phyloP scores from a whole-genome alignment of 768 basidiomycete genomes.

The Tulasnella sp. region DNA sequence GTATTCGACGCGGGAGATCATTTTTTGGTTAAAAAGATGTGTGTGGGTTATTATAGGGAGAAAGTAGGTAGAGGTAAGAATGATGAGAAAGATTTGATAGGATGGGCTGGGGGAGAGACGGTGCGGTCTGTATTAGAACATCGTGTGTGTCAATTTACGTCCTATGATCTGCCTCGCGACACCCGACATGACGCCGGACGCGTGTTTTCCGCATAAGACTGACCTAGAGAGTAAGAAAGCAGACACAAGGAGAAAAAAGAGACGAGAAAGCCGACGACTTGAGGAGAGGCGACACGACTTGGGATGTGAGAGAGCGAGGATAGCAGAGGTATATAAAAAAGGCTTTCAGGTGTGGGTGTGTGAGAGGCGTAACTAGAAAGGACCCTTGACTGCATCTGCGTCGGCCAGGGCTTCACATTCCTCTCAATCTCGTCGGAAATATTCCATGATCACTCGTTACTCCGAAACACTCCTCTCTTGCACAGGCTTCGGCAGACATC shows the following conservation, averaged over 20 bases:
- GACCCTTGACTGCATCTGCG: constrained; percentile 1
- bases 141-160: neutral
- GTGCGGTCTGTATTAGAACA: neutral
- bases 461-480: neutral
- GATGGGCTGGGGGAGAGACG: neutral
- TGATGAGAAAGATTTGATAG: neutral
- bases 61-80: neutral
- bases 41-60: neutral
- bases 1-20: constrained; percentile 17
- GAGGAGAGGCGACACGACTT: neutral
- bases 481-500: neutral
- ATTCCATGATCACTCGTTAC: neutral
- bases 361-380: constrained; percentile 4
- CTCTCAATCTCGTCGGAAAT: constrained; percentile 4
- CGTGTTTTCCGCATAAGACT: neutral
- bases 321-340: neutral
- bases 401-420: constrained; percentile 10
- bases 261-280: neutral
- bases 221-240: neutral
- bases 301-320: neutral
- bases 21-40: neutral
- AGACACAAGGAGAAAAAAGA: neutral
- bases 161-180: neutral
- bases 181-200: neutral
- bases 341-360: constrained; percentile 12